Percentiles rank a stretch among this genome's conserved stretches.
Conservation (phyloP, 2,329 filamentous ascomycete species). For the Xylogone sp. region DNA sequence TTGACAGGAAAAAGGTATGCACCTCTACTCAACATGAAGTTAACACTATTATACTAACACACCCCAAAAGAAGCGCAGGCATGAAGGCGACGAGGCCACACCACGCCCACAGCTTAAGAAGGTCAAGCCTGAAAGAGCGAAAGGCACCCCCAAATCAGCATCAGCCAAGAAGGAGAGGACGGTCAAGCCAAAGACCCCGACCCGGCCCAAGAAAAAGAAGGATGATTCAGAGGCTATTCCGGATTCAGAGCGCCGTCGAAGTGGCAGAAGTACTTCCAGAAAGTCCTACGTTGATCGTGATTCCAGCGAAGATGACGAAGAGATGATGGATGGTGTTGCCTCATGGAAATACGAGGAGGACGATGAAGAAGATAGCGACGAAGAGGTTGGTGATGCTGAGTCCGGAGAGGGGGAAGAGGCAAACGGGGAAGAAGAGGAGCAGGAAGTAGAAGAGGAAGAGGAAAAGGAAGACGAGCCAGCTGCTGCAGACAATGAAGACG, state of each 20-base stretch:
- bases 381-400: conserved; percentile 29
- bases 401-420: conserved; percentile 3
- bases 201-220: conserved; percentile 7
- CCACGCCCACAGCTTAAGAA: conserved; percentile 16
- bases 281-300: conserved; percentile 33
- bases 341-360: conserved; percentile 32
- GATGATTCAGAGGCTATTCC: conserved; percentile 3
- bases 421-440: conserved; percentile 24
- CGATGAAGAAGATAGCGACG: conserved; percentile 34
- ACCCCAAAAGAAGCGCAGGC: conserved; percentile 24
- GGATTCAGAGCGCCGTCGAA: conserved; percentile 28
- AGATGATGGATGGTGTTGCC: conserved; percentile 31
- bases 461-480: background rate
- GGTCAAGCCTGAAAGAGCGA: conserved; percentile 18
- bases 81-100: conserved; percentile 20
- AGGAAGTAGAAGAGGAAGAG: conserved; percentile 12
- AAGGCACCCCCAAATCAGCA: conserved; percentile 10
- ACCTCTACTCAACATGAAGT: conserved; percentile 12
- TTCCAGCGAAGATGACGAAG: conserved; percentile 36
- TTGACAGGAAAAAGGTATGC: conserved; percentile 55
- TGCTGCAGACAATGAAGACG: conserved; percentile 25
- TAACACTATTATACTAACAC: background rate
- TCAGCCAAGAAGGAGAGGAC: conserved; percentile 24
- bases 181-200: conserved; percentile 21
- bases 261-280: conserved; percentile 34